Evolutionary conservation across 2,329 filamentous ascomycete species (phyloP).

Genomic region (Myriosclerotinia duriaeana): DNA sequence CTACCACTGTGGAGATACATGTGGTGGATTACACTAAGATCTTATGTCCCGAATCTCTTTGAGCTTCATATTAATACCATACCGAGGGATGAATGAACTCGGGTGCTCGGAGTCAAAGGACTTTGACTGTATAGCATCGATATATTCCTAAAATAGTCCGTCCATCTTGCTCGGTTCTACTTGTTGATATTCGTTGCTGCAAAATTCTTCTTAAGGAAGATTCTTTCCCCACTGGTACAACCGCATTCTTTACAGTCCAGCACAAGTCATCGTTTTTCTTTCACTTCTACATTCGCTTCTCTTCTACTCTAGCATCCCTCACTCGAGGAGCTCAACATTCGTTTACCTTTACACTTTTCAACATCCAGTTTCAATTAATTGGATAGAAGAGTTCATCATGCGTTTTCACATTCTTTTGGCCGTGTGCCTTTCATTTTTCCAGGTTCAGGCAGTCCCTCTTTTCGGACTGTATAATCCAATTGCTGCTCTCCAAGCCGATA

Average conservation of each 20-base stretch:
- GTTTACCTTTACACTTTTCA: background rate
- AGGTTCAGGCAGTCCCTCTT: background rate
- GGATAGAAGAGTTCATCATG: background rate
- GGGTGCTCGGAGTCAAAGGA: conserved; percentile 1
- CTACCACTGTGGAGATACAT: background rate
- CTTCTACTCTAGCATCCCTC: conserved; percentile 1
- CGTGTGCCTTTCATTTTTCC: conserved; percentile 12
- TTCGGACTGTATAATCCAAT: conserved; percentile 4
- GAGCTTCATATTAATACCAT: background rate
- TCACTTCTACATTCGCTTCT: background rate
- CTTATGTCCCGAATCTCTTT: background rate
- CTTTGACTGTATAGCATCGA: conserved; percentile 5
- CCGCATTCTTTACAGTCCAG: background rate
- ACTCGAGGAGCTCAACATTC: background rate
- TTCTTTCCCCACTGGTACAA: conserved; percentile 12
- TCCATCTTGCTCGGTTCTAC: background rate
- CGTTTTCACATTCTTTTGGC: conserved; percentile 16
- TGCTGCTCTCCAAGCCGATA: conserved; percentile 6
- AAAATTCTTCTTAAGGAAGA: conserved; percentile 4
- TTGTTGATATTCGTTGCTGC: background rate
- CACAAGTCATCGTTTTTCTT: background rate
- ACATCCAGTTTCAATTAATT: background rate
- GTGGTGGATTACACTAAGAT: conserved; percentile 5
- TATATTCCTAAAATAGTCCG: background rate
- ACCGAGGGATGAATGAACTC: background rate